Conservation (phyloP, 495 filamentous ascomycete species). For the Lophium mytilinum region DNA sequence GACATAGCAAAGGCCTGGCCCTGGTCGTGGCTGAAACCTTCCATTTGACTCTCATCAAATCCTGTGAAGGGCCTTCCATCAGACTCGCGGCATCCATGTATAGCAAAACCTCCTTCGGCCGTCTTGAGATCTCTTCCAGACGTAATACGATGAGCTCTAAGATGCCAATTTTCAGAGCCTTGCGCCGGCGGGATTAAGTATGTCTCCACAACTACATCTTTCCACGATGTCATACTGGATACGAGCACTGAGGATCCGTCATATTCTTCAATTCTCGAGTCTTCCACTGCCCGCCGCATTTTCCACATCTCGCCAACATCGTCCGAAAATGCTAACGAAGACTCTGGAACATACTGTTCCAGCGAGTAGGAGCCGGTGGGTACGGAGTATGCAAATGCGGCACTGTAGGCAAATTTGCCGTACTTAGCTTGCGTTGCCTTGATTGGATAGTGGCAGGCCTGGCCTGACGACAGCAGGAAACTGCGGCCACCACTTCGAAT, state of each 20-base stretch:
- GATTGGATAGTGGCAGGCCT: constrained; percentile 71
- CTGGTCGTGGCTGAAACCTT: constrained; percentile 47
- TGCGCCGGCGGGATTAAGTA: constrained; percentile 23
- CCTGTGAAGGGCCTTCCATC: constrained; percentile 45
- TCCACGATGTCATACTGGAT: constrained; percentile 47
- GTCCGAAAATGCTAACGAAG: constrained; percentile 65
- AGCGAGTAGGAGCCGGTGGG: constrained; percentile 67
- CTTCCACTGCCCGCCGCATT: constrained; percentile 47
- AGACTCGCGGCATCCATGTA: constrained; percentile 50
- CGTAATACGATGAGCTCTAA: constrained; percentile 16
- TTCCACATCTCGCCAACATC: constrained; percentile 76
- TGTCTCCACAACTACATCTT: constrained; percentile 25
- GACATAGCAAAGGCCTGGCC: constrained; percentile 56
- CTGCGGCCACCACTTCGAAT: constrained; percentile 54
- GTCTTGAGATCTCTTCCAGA: constrained; percentile 17
- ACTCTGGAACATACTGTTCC: constrained; percentile 67
- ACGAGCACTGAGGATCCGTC: constrained; percentile 48
- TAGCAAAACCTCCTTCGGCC: constrained; percentile 48
- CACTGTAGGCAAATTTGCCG: constrained; percentile 68
- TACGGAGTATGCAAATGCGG: constrained; percentile 67
- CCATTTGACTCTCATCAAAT: constrained; percentile 40
- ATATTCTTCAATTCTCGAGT: constrained; percentile 47
- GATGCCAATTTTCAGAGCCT: constrained; percentile 22
- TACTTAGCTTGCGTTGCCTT: constrained; percentile 77
- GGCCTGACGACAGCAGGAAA: constrained; percentile 65